phyloP scores from a whole-genome alignment of 1,284 basidiomycete species.

The Dichomitus squalens region DNA sequence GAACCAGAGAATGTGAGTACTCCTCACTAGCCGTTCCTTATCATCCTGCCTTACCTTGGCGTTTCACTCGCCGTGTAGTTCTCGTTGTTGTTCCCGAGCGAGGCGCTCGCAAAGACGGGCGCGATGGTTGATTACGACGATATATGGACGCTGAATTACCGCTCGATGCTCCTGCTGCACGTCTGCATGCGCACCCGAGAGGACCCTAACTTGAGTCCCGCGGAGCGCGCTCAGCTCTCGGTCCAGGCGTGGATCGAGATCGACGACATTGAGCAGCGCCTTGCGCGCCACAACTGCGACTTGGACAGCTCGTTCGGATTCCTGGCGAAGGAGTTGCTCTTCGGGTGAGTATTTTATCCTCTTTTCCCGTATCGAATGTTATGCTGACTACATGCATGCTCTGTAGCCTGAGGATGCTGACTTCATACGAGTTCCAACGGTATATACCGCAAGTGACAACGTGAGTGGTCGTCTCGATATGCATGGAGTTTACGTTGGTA shows the following conservation, averaged over 20 bases:
- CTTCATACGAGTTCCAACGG: slow-evolving; percentile 66
- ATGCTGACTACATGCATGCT: background rate
- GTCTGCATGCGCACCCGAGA: slow-evolving; percentile 60
- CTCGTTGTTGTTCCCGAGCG: slow-evolving; percentile 63
- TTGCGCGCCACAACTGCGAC: slow-evolving; percentile 64
- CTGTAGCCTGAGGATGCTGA: slow-evolving; percentile 61
- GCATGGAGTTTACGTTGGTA: background rate
- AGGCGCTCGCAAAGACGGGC: slow-evolving; percentile 45
- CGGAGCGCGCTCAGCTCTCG: slow-evolving; percentile 61
- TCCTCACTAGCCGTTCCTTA: background rate
- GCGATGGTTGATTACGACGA: slow-evolving; percentile 50
- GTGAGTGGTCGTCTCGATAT: slow-evolving; percentile 40
- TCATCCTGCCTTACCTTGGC: background rate
- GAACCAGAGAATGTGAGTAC: slow-evolving; percentile 67
- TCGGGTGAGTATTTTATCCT: slow-evolving; percentile 54
- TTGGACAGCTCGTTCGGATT: slow-evolving; percentile 66
- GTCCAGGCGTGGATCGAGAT: slow-evolving; percentile 70
- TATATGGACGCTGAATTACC: slow-evolving; percentile 69
- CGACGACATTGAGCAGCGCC: slow-evolving; percentile 60
- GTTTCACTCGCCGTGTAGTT: slow-evolving; percentile 43
- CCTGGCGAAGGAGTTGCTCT: slow-evolving; percentile 68
- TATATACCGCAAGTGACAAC: slow-evolving; percentile 59
- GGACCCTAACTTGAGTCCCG: slow-evolving; percentile 41
- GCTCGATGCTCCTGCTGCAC: slow-evolving; percentile 71
- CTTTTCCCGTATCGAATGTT: background rate